Evolutionary conservation across 2,329 filamentous ascomycete species (phyloP), one percentile per base, ranked within the genome.

Genomic region (Trichophyton equinum): DNA sequence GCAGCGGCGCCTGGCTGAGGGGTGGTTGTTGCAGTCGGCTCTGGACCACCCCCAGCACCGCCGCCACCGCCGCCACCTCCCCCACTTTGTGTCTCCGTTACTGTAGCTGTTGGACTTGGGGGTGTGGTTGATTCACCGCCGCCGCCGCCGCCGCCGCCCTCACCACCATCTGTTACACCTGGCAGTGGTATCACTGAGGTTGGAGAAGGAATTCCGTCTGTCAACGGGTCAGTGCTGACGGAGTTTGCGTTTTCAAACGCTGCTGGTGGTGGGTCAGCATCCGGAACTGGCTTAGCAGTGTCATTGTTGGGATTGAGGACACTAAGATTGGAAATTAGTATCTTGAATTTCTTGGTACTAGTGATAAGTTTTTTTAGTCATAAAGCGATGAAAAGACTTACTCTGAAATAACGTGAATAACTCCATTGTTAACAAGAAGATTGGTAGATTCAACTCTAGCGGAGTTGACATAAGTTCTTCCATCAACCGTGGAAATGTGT

Each of bases 321-420:
- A 62, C 77, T 79, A 58, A 25, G 20, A 18, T 49, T 59, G 13
- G 49, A 22, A 46, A n/a, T 60, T 49, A 36, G 27, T 9, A 49
- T 27, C 25, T 9, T 55, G 25, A 13, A 15, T 7, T n/a, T 8
- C 20, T 1, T 3, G 36, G 13, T 2, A 13, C 5, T 3, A 11
- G 2, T n/a, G 36, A 18, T 27, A 11, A 33, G 11, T 15, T 7
- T 8, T 8, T 15, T 27, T 11, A 9, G 13, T 15, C 6, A 44
- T 6, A 44, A 44, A 6, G 9, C 4, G 47, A 58, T 6, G 9
- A 33, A 60, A 6, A 25, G 30, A 71, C 78, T 69, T 71, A 81
- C 81, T 76, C 75, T 67, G 87, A 82, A 42, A 84, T 75, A 13
- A 84, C 74, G 65, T 84, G 82, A 2, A 82, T 70, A 1, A 85